These are phyloP conservation scores for Rhipidocladum racemiflorum DNA, from an alignment of 176 grass and related monocot genomes.

Conservation along the genomic window DNA sequence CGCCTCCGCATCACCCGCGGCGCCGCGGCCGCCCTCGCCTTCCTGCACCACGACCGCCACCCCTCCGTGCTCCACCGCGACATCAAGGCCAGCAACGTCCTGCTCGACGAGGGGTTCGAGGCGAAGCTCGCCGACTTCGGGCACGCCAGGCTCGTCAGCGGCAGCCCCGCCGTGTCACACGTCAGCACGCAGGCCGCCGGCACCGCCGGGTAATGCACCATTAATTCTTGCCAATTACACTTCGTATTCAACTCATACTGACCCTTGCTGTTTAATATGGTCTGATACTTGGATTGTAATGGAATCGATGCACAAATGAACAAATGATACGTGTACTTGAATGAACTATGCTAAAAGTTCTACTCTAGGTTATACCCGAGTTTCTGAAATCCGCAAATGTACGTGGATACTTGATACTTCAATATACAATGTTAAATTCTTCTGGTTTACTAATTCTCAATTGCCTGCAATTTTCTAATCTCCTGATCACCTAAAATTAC, in stretches of 20 bases:
- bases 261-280: too few relatives aligned
- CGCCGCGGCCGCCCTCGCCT: constrained; percentile 56
- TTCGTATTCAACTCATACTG: too few relatives aligned
- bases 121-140: constrained; percentile 88
- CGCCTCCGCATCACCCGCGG: constrained; percentile 55
- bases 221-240: not conserved
- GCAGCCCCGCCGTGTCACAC: constrained; percentile 46
- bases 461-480: too few relatives aligned
- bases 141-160: constrained; percentile 50
- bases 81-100: constrained; percentile 81
- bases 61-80: constrained; percentile 80
- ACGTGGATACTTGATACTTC: too few relatives aligned
- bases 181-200: constrained; percentile 77
- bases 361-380: too few relatives aligned
- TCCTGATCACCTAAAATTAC: too few relatives aligned
- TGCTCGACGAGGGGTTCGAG: constrained; percentile 60
- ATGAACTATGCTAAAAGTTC: too few relatives aligned
- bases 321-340: too few relatives aligned
- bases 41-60: constrained; percentile 67
- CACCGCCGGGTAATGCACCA: constrained; percentile 54
- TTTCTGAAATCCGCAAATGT: too few relatives aligned
- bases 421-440: not conserved
- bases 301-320: too few relatives aligned
- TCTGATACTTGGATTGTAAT: too few relatives aligned
- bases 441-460: too few relatives aligned